Evolutionary conservation across 345 rosid species (phyloP).

Genomic region (Euphorbia pulcherrima): DNA sequence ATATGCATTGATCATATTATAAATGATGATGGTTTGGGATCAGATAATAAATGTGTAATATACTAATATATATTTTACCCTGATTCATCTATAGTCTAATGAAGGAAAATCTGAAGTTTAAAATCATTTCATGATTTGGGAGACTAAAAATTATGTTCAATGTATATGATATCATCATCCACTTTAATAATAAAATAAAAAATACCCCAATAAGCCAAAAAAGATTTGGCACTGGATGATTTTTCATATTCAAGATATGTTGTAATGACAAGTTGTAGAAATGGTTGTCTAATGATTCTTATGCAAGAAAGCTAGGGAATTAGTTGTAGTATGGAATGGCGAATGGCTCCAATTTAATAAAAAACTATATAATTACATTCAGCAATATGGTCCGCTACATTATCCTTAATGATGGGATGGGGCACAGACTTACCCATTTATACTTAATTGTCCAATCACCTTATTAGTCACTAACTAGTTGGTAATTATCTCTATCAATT

Average conservation of each 20-base stretch:
- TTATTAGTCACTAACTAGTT: slow-evolving; percentile 6
- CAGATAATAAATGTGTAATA: too few relatives aligned
- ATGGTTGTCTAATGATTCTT: slow-evolving; percentile 14
- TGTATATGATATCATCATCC: too few relatives aligned
- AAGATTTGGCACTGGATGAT: background rate
- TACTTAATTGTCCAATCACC: slow-evolving; percentile 22
- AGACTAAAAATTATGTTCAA: too few relatives aligned
- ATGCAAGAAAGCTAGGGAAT: background rate
- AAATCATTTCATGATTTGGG: too few relatives aligned
- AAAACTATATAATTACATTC: background rate
- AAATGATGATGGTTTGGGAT: too few relatives aligned
- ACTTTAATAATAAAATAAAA: too few relatives aligned
- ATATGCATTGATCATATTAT: too few relatives aligned
- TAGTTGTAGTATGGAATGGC: background rate
- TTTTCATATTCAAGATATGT: background rate
- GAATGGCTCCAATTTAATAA: too few relatives aligned
- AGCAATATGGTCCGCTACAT: background rate
- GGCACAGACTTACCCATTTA: slow-evolving; percentile 7
- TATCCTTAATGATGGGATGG: background rate
- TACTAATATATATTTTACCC: too few relatives aligned
- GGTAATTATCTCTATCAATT: slow-evolving; percentile 33
- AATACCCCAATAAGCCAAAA: too few relatives aligned
- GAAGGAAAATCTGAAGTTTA: too few relatives aligned
- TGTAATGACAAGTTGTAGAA: background rate
- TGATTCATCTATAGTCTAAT: too few relatives aligned